Percentiles rank a stretch among this genome's conserved stretches.
These are phyloP conservation scores for Mycena filopes DNA, from an alignment of 768 basidiomycete genomes.

Conservation along the genomic window DNA sequence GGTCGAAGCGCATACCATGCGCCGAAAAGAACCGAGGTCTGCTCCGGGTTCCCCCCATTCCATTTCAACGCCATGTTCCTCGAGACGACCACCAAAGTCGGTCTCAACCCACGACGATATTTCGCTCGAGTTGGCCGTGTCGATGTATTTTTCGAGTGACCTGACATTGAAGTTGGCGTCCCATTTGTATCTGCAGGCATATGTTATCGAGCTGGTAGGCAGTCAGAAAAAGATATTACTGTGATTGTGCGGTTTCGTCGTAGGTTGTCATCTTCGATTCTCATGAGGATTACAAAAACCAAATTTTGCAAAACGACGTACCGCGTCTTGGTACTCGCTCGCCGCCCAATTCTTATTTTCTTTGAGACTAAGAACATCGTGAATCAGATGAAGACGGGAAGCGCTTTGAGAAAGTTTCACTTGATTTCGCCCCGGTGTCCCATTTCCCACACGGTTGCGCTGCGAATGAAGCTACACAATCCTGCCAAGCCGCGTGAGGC, in stretches of 20 bases:
- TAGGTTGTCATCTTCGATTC: slow-evolving; percentile 6
- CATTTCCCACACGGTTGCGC: slow-evolving; percentile 8
- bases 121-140: background rate
- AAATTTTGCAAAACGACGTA: background rate
- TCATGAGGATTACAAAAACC: background rate
- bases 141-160: background rate
- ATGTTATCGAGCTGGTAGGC: no score
- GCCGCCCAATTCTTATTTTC: background rate
- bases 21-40: background rate
- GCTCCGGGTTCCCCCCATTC: background rate
- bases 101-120: background rate
- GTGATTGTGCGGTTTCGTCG: background rate
- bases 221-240: background rate
- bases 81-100: background rate
- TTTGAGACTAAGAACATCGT: background rate
- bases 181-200: slow-evolving; percentile 17
- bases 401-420: background rate
- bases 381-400: background rate
- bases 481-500: background rate
- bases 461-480: slow-evolving; percentile 1
- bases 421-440: background rate
- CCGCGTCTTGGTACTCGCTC: slow-evolving; percentile 2
- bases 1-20: background rate
- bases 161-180: background rate
- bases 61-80: background rate